Percentiles rank a stretch among this genome's conserved stretches.
Evolutionary conservation across 306 rosid genomes (phyloP).

Genomic region (Chamaecrista fasciculata): DNA sequence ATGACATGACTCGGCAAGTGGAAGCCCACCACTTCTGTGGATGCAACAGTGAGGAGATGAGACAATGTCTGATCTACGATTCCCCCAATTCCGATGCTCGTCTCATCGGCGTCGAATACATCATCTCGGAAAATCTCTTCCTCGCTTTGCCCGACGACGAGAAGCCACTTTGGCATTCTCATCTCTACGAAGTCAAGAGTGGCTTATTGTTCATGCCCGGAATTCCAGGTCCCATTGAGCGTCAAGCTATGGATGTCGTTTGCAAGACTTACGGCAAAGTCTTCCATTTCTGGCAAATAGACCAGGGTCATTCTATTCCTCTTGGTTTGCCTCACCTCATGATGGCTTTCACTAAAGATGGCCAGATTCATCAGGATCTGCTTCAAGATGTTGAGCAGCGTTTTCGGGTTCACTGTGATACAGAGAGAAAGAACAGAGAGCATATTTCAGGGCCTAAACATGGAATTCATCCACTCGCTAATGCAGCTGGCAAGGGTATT

Average conservation of each 20-base stretch:
- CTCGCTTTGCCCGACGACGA: conserved; percentile 71
- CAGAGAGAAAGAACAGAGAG: conserved; percentile 58
- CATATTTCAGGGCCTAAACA: conserved; percentile 55
- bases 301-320: conserved; percentile 56
- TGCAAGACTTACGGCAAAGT: conserved; percentile 80
- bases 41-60: conserved; percentile 75
- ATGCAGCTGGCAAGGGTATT: conserved; percentile 65
- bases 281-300: conserved; percentile 83
- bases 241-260: conserved; percentile 54
- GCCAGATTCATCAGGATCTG: conserved; percentile 50
- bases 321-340: conserved; percentile 72
- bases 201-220: conserved; percentile 59
- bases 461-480: conserved; percentile 75
- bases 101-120: conserved; percentile 70
- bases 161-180: conserved; percentile 81
- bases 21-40: conserved; percentile 89
- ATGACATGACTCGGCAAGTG: conserved; percentile 82
- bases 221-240: conserved; percentile 45
- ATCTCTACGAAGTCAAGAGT: conserved; percentile 80
- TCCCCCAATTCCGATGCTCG: conserved; percentile 30
- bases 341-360: conserved; percentile 79
- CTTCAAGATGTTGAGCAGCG: conserved; percentile 41
- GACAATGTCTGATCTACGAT: conserved; percentile 78
- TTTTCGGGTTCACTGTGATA: conserved; percentile 34
- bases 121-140: conserved; percentile 56